Evolutionary conservation across 805 yeast species (phyloP), one percentile per base, ranked within the genome.

Genomic region (Candida patagonica): DNA sequence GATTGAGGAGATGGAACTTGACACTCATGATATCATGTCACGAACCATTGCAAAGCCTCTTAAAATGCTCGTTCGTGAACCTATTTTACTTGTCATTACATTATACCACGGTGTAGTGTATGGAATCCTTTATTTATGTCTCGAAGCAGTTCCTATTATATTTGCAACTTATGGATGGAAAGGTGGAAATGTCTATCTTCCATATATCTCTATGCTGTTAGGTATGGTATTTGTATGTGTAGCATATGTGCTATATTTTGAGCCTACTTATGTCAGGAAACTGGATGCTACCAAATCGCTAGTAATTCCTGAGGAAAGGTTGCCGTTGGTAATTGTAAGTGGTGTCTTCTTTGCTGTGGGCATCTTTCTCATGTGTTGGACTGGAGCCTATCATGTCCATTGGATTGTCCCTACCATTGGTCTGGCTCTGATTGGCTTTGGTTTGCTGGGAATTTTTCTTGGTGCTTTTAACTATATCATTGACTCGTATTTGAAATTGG

Each of bases 1-100:
- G 62, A 94, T 84, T 58, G 96, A 88, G 58, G 92, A 89, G 23
- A 76, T 74, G 56, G 84, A 86, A 36, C 59, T 86, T 58, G 63
- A 81, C 1, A 57, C 82, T 35, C 66, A 64, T 26, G 95, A 88
- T 57, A 67, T 88, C n/a, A n/a, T 59, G 50, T 85, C 44, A 70
- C 74, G 43, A 73, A 83, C 19, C 84, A 87, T 65, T 68, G 88
- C 41, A 50, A 73, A 96, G 52, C 97, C 97, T 1, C 63, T 89
- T 46, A 76, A 74, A 49, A 84, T 89, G 63, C 76, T 76, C 13
- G 60, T 74, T 15, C n/a, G n/a, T n/a, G 70, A 71, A 10, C 73
- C 73, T 0, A 66, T 69, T 37, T 56, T 67, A 33, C 52, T 62
- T 17, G 49, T 65, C 44, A 48, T 69, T 35, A 64, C 70, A 20